phyloP scores from a whole-genome alignment of 192 early-diverging fungal species.

The Endogone sp. region DNA sequence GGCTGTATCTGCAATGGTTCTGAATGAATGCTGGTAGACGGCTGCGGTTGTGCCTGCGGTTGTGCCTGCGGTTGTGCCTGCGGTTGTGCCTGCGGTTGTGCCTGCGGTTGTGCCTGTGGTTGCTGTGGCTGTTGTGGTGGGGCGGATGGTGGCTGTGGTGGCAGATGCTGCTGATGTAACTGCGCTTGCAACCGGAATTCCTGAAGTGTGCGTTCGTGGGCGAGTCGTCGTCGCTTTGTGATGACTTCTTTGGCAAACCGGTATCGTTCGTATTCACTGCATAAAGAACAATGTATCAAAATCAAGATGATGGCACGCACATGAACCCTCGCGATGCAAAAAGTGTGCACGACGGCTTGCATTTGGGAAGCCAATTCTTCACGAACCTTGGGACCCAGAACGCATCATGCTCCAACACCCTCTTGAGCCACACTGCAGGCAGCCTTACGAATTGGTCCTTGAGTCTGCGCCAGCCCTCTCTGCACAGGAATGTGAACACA shows the following conservation, averaged over 20 bases:
- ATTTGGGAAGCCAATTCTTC: too few relatives aligned
- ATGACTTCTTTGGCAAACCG: constrained; percentile 32
- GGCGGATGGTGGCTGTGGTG: not conserved
- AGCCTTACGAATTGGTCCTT: constrained; percentile 26
- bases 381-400: constrained; percentile 55
- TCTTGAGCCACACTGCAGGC: constrained; percentile 39
- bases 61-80: not conserved
- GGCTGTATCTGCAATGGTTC: not conserved
- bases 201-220: not conserved
- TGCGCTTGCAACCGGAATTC: not conserved
- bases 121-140: not conserved
- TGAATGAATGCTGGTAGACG: too few relatives aligned
- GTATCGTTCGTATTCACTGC: constrained; percentile 52
- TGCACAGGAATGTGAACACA: constrained; percentile 45
- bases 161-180: constrained; percentile 1
- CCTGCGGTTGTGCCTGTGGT: not conserved
- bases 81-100: not conserved
- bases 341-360: too few relatives aligned
- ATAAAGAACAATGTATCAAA: not conserved
- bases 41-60: not conserved
- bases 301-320: not conserved
- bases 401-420: constrained; percentile 42
- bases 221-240: constrained; percentile 15
- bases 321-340: too few relatives aligned
- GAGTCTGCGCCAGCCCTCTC: constrained; percentile 44